Percentiles rank a stretch among this genome's conserved stretches.
Evolutionary conservation across 2,329 filamentous ascomycete species (phyloP).

Genomic region (Talaromyces albobiverticillius): DNA sequence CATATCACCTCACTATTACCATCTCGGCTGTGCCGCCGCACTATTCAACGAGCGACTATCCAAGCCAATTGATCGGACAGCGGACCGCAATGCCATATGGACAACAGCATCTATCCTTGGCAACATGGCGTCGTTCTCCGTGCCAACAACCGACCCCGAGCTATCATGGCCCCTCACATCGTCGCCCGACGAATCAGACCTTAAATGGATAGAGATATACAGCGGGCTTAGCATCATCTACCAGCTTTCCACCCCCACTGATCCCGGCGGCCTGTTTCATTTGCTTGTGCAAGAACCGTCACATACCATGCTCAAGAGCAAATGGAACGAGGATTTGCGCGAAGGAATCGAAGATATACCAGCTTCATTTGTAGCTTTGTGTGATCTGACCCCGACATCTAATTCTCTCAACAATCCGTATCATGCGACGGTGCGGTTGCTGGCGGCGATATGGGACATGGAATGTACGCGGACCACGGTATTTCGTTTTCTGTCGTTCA

Average conservation of each 20-base stretch:
- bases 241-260: constrained; percentile 40
- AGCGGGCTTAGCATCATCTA: constrained; percentile 56
- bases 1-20: constrained; percentile 53
- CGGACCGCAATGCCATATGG: constrained; percentile 10
- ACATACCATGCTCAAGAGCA: not conserved
- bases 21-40: constrained; percentile 8
- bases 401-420: constrained; percentile 24
- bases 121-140: constrained; percentile 3
- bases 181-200: constrained; percentile 41
- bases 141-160: constrained; percentile 1
- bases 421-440: constrained; percentile 6
- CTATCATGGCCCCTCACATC: constrained; percentile 14
- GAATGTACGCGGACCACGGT: constrained; percentile 15
- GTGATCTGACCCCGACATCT: constrained; percentile 46
- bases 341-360: constrained; percentile 9
- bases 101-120: constrained; percentile 1
- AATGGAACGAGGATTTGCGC: constrained; percentile 1
- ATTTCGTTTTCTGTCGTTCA: constrained; percentile 13
- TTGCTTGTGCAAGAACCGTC: not conserved
- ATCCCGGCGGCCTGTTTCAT: constrained; percentile 1
- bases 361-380: constrained; percentile 25
- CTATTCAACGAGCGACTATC: constrained; percentile 8
- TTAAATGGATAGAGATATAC: constrained; percentile 57
- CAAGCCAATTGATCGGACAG: not conserved
- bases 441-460: constrained; percentile 7